Evolutionary conservation across 2,329 filamentous ascomycete species (phyloP).

Genomic region (Aspergillus floridensis): DNA sequence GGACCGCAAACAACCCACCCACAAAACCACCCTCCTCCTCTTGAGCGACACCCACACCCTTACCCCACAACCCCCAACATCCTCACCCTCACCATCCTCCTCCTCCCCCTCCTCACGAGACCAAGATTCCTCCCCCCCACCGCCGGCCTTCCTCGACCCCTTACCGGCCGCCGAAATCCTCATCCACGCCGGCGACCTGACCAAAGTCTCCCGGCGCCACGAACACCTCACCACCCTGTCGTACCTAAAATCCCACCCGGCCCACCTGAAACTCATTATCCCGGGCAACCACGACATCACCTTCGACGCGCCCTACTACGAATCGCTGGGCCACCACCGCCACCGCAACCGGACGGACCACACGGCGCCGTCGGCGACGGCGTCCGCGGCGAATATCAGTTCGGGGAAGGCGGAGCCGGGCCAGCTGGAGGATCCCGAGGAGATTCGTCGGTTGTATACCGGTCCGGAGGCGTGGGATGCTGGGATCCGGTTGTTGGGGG

Average conservation of each 20-base stretch:
- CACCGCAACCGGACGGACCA: conserved; percentile 25
- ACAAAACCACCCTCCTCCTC: conserved; percentile 44
- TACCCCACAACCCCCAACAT: conserved; percentile 26
- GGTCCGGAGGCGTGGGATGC: conserved; percentile 43
- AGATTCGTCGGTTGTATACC: conserved; percentile 49
- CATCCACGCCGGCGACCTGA: conserved; percentile 60
- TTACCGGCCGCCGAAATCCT: conserved; percentile 54
- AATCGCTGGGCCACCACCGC: conserved; percentile 23
- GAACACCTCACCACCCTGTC: conserved; percentile 51
- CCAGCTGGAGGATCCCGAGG: conserved; percentile 16
- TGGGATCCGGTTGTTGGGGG: conserved; percentile 56
- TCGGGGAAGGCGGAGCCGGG: conserved; percentile 10
- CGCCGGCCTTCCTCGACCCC: conserved; percentile 36
- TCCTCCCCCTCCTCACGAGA: conserved; percentile 25
- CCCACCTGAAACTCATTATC: conserved; percentile 60
- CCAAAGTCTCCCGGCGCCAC: conserved; percentile 47
- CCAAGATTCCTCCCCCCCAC: conserved; percentile 14
- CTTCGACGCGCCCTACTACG: conserved; percentile 53
- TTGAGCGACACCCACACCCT: conserved; percentile 45
- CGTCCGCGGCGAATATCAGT: conserved; percentile 21
- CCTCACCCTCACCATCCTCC: conserved; percentile 32
- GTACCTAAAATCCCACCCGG: conserved; percentile 50
- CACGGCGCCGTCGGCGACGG: conserved; percentile 6
- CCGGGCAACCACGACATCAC: conserved; percentile 63
- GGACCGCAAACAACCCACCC: conserved; percentile 1